Evolutionary conservation across 2,329 filamentous ascomycete genomes (phyloP).

Genomic region (Nigrospora osmanthi): DNA sequence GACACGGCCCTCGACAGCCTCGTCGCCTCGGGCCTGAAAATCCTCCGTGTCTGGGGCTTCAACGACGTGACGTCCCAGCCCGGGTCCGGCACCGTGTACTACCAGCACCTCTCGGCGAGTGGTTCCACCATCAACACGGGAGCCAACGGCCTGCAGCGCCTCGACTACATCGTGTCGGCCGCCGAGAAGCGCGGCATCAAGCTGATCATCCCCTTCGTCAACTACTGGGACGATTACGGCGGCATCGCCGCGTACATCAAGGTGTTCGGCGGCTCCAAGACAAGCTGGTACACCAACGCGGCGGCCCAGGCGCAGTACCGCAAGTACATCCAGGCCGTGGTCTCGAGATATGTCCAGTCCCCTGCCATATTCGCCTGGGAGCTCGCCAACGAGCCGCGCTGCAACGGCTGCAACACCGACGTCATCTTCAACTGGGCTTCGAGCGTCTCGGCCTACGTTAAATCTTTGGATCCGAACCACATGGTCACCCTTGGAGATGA

Average conservation of each 20-base stretch:
- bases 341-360: constrained; percentile 38
- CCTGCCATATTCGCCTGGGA: constrained; percentile 47
- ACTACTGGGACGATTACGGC: constrained; percentile 64
- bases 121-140: constrained; percentile 56
- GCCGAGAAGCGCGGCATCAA: constrained; percentile 54
- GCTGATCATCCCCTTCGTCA: constrained; percentile 59
- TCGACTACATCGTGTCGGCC: constrained; percentile 55
- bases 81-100: constrained; percentile 34
- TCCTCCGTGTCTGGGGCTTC: constrained; percentile 56
- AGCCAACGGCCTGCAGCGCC: constrained; percentile 51
- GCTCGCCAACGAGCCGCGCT: constrained; percentile 49
- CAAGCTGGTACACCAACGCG: constrained; percentile 48
- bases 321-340: constrained; percentile 39
- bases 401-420: constrained; percentile 44
- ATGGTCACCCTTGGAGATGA: constrained; percentile 59
- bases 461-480: constrained; percentile 52
- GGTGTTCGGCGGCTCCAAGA: constrained; percentile 46
- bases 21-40: constrained; percentile 41
- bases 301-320: constrained; percentile 47
- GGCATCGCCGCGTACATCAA: constrained; percentile 54
- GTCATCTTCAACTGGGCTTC: constrained; percentile 53
- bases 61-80: constrained; percentile 44
- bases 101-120: constrained; percentile 42
- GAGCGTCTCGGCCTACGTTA: constrained; percentile 52
- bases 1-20: constrained; percentile 43